Evolutionary conservation across 108 stramenopile genomes (phyloP), one percentile per base, ranked within the genome.

Genomic region (Nitzschia sp.): DNA sequence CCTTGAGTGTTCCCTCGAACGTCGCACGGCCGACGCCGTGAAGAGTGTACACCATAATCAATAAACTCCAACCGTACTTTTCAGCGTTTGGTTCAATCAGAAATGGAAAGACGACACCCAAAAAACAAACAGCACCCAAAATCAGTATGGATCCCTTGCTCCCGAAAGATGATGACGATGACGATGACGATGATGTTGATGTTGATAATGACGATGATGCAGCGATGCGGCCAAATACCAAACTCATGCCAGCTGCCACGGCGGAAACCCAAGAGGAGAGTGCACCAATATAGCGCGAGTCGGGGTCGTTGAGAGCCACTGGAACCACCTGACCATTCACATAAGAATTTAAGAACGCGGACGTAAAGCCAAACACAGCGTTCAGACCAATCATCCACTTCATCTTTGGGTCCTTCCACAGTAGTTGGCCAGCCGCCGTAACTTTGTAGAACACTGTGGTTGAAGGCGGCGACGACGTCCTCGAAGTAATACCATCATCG

Each of bases 1-100:
- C 90, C 45, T 83, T 76, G 21, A 90, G 73, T 1, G 93, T 85
- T 5, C 90, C 85, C 68, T 94, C 93, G 65, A 88, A 91, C 2
- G 90, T 94, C 13, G 89, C 84, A 44, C 93, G 67, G 45, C 93
- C 93, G 1, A 80, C 56, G 5, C 93, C 93, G n/a, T 85, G 80
- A 56, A 87, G 58, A 36, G 77, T 59, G 47, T 90, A 94, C 13
- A 94, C 68, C n/a, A 80, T 11, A 2, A 87, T 9, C 26, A 94
- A 60, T 11, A 54, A 34, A 19, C 34, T 0, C 53, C 64, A 65
- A 22, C 67, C 80, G 82, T 86, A 94, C 15, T 68, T 23, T 0
- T 33, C 19, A 11, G 65, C 59, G 47, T 71, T 33, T 0, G 88
- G 89, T 13, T 69, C 46, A 2, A 85, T 31, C 6, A 88, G 38